Base-by-base conservation (phyloP, 345 rosid species). In the Rubroshorea leprosula region DNA sequence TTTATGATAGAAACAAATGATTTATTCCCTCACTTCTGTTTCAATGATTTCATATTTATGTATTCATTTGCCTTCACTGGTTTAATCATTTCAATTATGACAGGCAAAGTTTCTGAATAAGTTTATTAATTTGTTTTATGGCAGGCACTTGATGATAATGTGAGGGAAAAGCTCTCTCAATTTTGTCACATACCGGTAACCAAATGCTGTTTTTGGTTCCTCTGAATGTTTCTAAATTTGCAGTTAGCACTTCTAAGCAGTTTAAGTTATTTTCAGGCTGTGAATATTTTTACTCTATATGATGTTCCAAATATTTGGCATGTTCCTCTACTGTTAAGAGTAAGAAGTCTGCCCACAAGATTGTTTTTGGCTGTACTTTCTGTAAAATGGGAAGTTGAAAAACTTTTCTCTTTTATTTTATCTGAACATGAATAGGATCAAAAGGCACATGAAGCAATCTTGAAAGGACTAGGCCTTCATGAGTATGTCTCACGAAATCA, bases 221-320 rank as follows among this genome's bases (percentile, higher is more conserved):
- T n/a, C n/a, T n/a, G n/a, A n/a, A n/a, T n/a, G n/a, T n/a, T n/a
- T n/a, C n/a, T n/a, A n/a, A n/a, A n/a, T n/a, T n/a, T 68, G 99
- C 90, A 76, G 67, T 84, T 71, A 16, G 5, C 9, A 4, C 9
- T 29, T 29, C 35, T 9, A 4, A 29, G 17, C 16, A 22, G 20
- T 6, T 35, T 35, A 8, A 15, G 4, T 44, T 13, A 8, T 20
- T 29, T 47, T 13, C 78, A 94, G 99, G 81, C 64, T 55, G 87
- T 84, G 67, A 81, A 85, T 50, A 74, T 94, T 29, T 49, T 94
- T 69, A 81, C 95, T 66, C 81, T 94, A 54, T 78, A 82, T 49
- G 99, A 94, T 64, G 95, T 92, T 57, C 75, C 97, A 54, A 94
- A 94, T 72, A 94, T 94, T 62, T 94, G 99, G 99, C 90, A 94